Conservation (phyloP, 805 yeast species). For the Candida awuae region DNA sequence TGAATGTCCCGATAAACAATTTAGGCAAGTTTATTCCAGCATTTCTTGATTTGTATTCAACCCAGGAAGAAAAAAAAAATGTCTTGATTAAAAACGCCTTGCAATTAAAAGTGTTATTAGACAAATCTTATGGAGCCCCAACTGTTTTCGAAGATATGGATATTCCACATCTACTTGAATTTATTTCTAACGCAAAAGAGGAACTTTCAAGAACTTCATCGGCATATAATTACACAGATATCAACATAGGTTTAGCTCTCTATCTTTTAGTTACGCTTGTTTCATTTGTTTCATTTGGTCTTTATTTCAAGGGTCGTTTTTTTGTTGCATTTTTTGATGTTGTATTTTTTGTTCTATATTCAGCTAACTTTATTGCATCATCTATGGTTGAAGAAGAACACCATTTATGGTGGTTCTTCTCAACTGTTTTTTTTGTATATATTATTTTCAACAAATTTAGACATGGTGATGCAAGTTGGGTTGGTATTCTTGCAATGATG, state of each 20-base stretch:
- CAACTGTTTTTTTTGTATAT: constrained; percentile 29
- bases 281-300: constrained; percentile 20
- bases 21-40: constrained; percentile 64
- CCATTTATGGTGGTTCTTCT: constrained; percentile 88
- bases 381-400: constrained; percentile 94
- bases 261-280: constrained; percentile 28
- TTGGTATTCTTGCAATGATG: constrained; percentile 19
- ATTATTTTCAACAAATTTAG: constrained; percentile 14
- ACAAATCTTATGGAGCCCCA: constrained; percentile 30
- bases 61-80: constrained; percentile 26
- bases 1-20: constrained; percentile 64
- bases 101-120: constrained; percentile 45
- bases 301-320: constrained; percentile 12
- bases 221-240: constrained; percentile 53
- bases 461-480: constrained; percentile 4
- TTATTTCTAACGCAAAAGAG: constrained; percentile 42
- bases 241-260: constrained; percentile 35
- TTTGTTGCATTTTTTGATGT: constrained; percentile 19
- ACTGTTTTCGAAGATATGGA: constrained; percentile 12
- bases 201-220: constrained; percentile 55
- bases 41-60: constrained; percentile 44
- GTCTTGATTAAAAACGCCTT: constrained; percentile 47
- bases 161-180: constrained; percentile 16
- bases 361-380: constrained; percentile 67
- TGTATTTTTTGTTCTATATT: constrained; percentile 31